Base-by-base conservation (phyloP, 1,284 basidiomycete species). In the Irpex sp. region DNA sequence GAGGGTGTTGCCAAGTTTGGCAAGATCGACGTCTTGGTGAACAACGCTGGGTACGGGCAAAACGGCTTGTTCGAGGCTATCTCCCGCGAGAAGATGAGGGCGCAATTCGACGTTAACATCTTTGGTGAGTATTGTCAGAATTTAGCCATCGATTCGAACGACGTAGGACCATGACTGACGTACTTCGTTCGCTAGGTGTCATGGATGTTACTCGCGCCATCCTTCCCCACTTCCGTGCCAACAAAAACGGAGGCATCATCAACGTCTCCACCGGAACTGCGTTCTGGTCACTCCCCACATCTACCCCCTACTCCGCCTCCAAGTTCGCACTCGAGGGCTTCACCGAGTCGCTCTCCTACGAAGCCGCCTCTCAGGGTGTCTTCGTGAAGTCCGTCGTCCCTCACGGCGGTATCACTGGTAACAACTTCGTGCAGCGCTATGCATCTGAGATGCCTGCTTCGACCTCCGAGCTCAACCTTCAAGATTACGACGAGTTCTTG, bases 1-100 rank as follows among this genome's bases (percentile, higher is more conserved):
- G 72, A 79, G 64, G 85, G 88, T 68, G 67, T 87, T 56, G 69
- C 78, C 38, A 76, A 77, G 63, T 84, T 82, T 65, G 81, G 83
- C 19, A 76, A 76, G 62, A 70, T 85, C 52, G 80, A 85, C 67
- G 77, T 87, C 55, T 75, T 87, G 48, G 84, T 89, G 68, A 89
- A 89, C 77, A 89, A 89, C 70, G 85, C 87, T 36, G 54, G 54
- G 54, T 55, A 31, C n/a, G 54, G 26, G 26, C 54, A 55, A 26
- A 26, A 55, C 3, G 54, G 54, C 8, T 26, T 55, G 8, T 55
- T 55, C 5, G 54, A 55, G 34, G 54, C 54, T 7, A 26, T 55
- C 26, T 31, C 54, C 9, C 54, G 54, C 26, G 54, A 55, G 54
- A 26, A 55, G 34, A 34, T 34, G 13, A 26, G 34, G 34, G 54